A percentile compares a stretch with the other conserved stretches of the same genome.
Evolutionary conservation across 2,329 filamentous ascomycete species (phyloP).

Genomic region (Colletotrichum scovillei): DNA sequence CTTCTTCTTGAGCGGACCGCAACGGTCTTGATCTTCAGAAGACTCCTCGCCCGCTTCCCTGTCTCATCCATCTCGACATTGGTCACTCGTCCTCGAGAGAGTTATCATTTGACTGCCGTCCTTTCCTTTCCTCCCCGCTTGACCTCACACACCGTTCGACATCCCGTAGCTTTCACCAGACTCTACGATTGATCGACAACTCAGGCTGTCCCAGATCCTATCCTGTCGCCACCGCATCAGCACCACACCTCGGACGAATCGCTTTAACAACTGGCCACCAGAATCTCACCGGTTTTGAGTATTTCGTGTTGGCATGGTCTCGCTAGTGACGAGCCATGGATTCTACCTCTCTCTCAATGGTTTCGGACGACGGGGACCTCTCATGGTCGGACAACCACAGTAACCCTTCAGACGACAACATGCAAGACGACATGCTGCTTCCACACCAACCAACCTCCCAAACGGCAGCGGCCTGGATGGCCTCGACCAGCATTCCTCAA

Average conservation of each 20-base stretch:
- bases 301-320: conserved; percentile 51
- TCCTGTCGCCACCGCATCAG: background rate
- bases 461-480: conserved; percentile 41
- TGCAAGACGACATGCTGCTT: conserved; percentile 42
- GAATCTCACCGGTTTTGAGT: conserved; percentile 5
- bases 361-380: conserved; percentile 54
- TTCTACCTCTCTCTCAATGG: conserved; percentile 51
- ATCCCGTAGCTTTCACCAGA: conserved; percentile 1
- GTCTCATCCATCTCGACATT: background rate
- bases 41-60: background rate
- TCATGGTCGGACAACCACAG: conserved; percentile 59
- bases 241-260: background rate
- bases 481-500: conserved; percentile 43
- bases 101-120: background rate
- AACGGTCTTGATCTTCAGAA: conserved; percentile 22
- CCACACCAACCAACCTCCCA: conserved; percentile 51
- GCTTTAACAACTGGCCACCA: conserved; percentile 3
- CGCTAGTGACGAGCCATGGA: conserved; percentile 61
- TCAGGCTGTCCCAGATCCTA: background rate
- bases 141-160: conserved; percentile 8
- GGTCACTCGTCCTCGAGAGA: background rate
- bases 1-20: conserved; percentile 28
- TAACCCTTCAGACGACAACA: conserved; percentile 56
- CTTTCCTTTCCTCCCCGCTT: background rate
- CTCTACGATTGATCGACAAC: conserved; percentile 31